Conservation (phyloP, 2,329 filamentous ascomycete genomes). For the Penicillium paneum region DNA sequence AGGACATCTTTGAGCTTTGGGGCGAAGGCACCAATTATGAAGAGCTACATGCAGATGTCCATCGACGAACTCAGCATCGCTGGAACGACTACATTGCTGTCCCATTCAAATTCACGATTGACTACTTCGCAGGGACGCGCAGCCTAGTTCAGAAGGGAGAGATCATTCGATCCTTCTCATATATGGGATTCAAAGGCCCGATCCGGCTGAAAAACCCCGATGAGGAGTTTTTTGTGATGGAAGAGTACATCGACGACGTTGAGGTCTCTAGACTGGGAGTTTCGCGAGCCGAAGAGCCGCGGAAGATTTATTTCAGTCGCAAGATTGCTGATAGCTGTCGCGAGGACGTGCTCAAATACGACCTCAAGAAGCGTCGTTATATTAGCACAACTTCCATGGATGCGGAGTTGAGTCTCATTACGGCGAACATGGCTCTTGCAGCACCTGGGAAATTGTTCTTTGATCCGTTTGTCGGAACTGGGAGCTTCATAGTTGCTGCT, state of each 20-base stretch:
- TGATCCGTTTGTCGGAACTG: slow-evolving; percentile 94
- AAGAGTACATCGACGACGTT: slow-evolving; percentile 65
- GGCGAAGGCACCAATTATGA: slow-evolving; percentile 66
- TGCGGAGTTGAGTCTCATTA: slow-evolving; percentile 83
- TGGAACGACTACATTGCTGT: slow-evolving; percentile 64
- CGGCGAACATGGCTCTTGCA: slow-evolving; percentile 84
- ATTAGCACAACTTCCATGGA: slow-evolving; percentile 98
- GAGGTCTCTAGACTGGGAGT: slow-evolving; percentile 36
- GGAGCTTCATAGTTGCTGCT: slow-evolving; percentile 85
- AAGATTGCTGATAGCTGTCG: slow-evolving; percentile 65
- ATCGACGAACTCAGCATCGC: slow-evolving; percentile 54
- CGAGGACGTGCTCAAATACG: slow-evolving; percentile 68
- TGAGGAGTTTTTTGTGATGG: slow-evolving; percentile 74
- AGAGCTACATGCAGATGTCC: slow-evolving; percentile 65
- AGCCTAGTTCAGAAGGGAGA: slow-evolving; percentile 60
- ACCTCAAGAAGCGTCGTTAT: slow-evolving; percentile 89
- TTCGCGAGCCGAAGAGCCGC: slow-evolving; percentile 49
- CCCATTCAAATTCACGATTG: slow-evolving; percentile 81
- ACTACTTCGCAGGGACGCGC: slow-evolving; percentile 75
- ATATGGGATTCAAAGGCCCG: slow-evolving; percentile 71
- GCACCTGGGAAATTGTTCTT: slow-evolving; percentile 82
- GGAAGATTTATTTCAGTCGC: slow-evolving; percentile 68
- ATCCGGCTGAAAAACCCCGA: slow-evolving; percentile 74
- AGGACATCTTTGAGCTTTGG: slow-evolving; percentile 88
- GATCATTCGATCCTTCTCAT: slow-evolving; percentile 79